A percentile compares a stretch with the other conserved stretches of the same genome.
Evolutionary conservation across 176 grass and related monocot genomes (phyloP).

Genomic region (Ensete glaucum): DNA sequence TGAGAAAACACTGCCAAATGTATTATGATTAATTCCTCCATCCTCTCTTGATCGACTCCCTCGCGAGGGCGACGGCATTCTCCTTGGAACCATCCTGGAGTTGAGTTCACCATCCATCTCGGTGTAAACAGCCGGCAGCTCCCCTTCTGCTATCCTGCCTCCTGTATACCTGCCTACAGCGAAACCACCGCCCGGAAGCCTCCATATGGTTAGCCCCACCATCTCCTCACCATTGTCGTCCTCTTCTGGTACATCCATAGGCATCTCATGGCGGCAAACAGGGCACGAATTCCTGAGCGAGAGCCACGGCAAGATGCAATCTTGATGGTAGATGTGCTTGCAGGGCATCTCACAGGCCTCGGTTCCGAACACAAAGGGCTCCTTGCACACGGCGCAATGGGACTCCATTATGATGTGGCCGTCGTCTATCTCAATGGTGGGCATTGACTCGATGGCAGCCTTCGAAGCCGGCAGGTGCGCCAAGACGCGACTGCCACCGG

Average conservation of each 20-base stretch:
- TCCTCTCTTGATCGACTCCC: background rate
- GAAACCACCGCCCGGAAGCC: background rate
- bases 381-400: conserved; percentile 25
- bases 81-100: background rate
- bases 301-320: conserved; percentile 27
- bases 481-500: background rate
- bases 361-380: conserved; percentile 11
- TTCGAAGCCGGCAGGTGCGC: background rate
- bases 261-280: conserved; percentile 24
- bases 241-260: background rate
- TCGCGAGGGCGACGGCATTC: background rate
- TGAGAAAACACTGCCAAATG: background rate
- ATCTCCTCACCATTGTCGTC: background rate
- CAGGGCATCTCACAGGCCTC: conserved; percentile 26
- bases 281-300: conserved; percentile 18
- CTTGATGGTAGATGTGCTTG: conserved; percentile 25
- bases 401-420: background rate
- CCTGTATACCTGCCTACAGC: background rate
- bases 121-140: background rate
- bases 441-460: background rate
- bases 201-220: background rate
- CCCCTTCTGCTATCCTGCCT: background rate
- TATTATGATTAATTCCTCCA: background rate
- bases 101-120: background rate
- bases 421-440: background rate